phyloP scores from a whole-genome alignment of 345 rosid genomes.

The Ailanthus altissimus region DNA sequence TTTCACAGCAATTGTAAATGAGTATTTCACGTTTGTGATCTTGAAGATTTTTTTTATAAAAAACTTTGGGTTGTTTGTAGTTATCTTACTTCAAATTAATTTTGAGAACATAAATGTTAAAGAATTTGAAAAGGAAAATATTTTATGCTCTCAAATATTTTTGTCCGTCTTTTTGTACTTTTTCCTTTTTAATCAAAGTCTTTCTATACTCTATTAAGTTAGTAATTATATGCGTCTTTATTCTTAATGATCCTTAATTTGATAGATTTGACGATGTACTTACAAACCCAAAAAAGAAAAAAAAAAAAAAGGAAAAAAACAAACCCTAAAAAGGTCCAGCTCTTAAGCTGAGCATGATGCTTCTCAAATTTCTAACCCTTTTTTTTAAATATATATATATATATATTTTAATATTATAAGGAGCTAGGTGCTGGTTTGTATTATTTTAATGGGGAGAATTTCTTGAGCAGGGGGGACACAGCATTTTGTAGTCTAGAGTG shows the following conservation, averaged over 20 bases:
- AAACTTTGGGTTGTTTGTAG: no score
- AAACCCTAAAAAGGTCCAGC: neutral
- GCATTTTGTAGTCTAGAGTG: slow-evolving; percentile 88
- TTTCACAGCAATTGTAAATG: neutral
- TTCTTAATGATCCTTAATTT: neutral
- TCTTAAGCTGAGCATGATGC: neutral
- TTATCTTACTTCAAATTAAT: no score
- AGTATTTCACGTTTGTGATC: neutral
- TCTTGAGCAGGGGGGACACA: slow-evolving; percentile 62
- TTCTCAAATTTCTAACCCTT: neutral
- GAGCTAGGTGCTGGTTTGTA: neutral
- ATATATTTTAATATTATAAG: neutral
- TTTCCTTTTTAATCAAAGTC: no score
- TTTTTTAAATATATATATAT: neutral
- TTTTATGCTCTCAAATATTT: no score
- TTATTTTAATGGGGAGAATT: neutral
- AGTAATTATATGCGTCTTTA: no score
- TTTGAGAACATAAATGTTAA: no score
- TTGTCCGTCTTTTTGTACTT: no score
- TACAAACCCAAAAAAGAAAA: neutral
- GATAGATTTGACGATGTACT: neutral
- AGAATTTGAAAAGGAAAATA: no score
- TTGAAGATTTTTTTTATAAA: neutral
- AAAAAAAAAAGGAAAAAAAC: neutral
- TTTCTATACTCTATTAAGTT: no score